Evolutionary conservation across 129 eudicot species (phyloP), one percentile per base, ranked within the genome.

Genomic region (Helichrysum umbraculigerum): DNA sequence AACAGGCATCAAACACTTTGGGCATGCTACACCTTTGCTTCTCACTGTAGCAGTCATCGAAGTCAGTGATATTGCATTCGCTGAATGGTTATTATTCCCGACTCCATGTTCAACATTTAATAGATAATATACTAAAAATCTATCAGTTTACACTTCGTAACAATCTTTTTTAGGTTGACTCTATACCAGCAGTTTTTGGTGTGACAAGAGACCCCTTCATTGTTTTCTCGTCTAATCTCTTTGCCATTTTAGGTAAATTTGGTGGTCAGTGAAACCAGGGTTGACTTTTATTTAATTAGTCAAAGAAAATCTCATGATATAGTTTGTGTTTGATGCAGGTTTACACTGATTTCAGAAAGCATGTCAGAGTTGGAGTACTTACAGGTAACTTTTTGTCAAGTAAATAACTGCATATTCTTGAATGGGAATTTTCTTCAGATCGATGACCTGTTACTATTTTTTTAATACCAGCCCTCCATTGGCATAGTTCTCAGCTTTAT

Each of bases 11-110:
- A 80, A 85, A 86, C 90, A 56, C 90, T 93, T 90, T 93, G 97
- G 88, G 88, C 98, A 90, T 97, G 98, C 97, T 70, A 93, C 98
- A 71, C 98, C 98, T 58, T 88, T 93, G 84, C 98, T 93, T 86
- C 89, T 93, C 59, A 90, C 96, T 1, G 96, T 93, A 72, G 98
- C 97, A 29, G 97, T 93, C 62, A 87, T 93, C 73, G 98, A 93
- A 78, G 92, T 93, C 83, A 87, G 98, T 82, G 98, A 93, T 81
- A 93, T 93, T 76, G 98, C 97, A 82, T 93, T 93, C 83, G 98
- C 98, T 19, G 98, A 90, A 81, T 19, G 94, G 76, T 84, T 75
- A 35, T 57, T 73, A n/a, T 34, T 12, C 22, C 71, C 70, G 41
- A 62, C 50, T 80, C 71, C 74, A 75, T 50, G 14, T 57, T 42